Percentiles rank a stretch among this genome's conserved stretches.
Evolutionary conservation across 345 rosid species (phyloP).

Genomic region (Eutrema yunnanense): DNA sequence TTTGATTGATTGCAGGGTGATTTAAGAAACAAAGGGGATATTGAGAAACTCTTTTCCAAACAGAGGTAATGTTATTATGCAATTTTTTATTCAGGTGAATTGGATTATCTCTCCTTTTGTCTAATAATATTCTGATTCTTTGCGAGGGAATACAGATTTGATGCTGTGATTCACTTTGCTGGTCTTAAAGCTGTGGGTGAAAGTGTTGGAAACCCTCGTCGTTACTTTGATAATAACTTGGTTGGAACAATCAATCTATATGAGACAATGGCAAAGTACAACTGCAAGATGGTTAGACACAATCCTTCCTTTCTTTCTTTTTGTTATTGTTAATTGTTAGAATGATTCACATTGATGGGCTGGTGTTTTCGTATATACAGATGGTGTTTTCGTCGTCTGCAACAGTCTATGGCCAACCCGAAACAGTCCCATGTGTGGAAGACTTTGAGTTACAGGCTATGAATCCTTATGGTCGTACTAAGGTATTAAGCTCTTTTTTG

Average conservation of each 20-base stretch:
- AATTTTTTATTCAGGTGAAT: background rate
- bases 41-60: constrained; percentile 72
- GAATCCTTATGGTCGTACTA: constrained; percentile 95
- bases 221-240: constrained; percentile 77
- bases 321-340: background rate
- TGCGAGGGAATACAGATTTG: constrained; percentile 43
- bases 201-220: constrained; percentile 71
- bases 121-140: constrained; percentile 1
- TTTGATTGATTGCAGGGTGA: constrained; percentile 61
- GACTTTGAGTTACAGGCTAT: constrained; percentile 64
- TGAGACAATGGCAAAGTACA: constrained; percentile 65
- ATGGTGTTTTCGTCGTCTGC: constrained; percentile 98
- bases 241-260: constrained; percentile 70
- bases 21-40: constrained; percentile 72
- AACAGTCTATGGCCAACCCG: constrained; percentile 95
- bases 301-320: background rate
- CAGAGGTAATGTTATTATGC: constrained; percentile 41
- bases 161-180: constrained; percentile 96
- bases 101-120: background rate
- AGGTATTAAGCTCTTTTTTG: constrained; percentile 39
- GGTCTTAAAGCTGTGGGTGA: constrained; percentile 93
- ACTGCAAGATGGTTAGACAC: constrained; percentile 54
- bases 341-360: background rate
- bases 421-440: constrained; percentile 75
- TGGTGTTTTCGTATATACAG: constrained; percentile 18